Evolutionary conservation across 2,329 filamentous ascomycete species (phyloP), one percentile per base, ranked within the genome.

Genomic region (Calonectria montana): DNA sequence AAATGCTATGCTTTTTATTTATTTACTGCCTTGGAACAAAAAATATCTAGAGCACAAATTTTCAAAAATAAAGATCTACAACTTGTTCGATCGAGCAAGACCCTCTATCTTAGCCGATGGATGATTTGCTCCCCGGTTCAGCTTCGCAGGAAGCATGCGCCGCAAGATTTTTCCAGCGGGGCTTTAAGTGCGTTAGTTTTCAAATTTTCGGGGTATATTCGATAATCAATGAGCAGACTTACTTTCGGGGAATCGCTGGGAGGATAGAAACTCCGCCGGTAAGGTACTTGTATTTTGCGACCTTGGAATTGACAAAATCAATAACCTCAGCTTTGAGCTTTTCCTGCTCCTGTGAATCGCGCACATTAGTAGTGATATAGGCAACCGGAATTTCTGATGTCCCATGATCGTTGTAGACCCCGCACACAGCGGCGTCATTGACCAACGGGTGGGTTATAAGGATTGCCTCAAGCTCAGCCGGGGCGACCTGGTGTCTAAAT

Each of bases 391-490:
- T 53, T 25, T 69, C 66, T 7, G 66, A 63, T 12, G 57, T 69
- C 15, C 66, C 66, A 4, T 69, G 23, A 10, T 63, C 57, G 13
- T 69, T 69, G 27, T 69, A 69, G 18, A 63, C 23, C n/a, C 66
- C 66, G 18, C 66, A 69, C 4, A 69, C 66, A 21, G 66, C 57
- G 2, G 66, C 66, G 31, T 69, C 66, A 18, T n/a, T 43, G 2
- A 69, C 66, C 0, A 35, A 23, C 3, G 66, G 66, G 21, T 69
- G 66, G 8, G 57, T 55, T 21, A 64, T 69, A 8, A 69, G 35
- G 13, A 69, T 69, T 16, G 66, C 66, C 35, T 69, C 66, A 3
- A 69, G 57, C 45, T 69, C 66, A 21, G 66, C 66, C 16, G 66
- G 66, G 10, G 66, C 66, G n/a, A 69, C 66, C 47, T 69, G 57